Evolutionary conservation across 78 protist species (phyloP), one percentile per base, ranked within the genome.

Genomic region (Speleostelium caveatum): DNA sequence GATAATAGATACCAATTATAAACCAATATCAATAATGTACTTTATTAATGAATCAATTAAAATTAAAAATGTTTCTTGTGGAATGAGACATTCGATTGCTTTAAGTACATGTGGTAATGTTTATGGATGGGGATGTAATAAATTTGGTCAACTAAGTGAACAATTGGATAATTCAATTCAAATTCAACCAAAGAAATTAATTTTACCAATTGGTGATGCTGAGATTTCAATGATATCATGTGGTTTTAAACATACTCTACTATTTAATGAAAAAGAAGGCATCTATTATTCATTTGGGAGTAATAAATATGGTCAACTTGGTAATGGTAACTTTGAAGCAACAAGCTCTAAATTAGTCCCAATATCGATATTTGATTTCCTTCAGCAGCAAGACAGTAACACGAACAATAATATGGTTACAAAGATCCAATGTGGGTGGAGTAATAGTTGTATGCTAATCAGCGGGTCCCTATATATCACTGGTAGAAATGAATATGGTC

Each of bases 51-150:
- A 38, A 24, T 51, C 39, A 28, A 59, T 69, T 14, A 24, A 21
- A 56, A 39, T 83, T 21, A 16, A 58, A 19, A 3, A 16, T 21
- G 58, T 78, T 14, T 26, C 90, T n/a, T 69, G 90, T 69, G 90
- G 90, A 28, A 35, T 83, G 78, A 53, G 90, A 42, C 90, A 83
- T 35, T 42, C 67, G 6, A 59, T 59, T 26, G 78, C 78, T 16
- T 8, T 83, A 19, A 30, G 60, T 1, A 83, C 33, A 10, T 49
- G 65, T 30, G 12, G 5, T 14, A 39, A 59, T 2, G 67, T 55
- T 21, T 83, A 32, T 56, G 90, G 60, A 8, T 83, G 90, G 90
- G 90, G 90, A 5, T 83, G 90, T n/a, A 83, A 83, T 59, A 83
- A 83, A 39, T 67, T 69, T 83, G 90, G 90, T 33, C 90, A 83